phyloP scores from a whole-genome alignment of 169 alveolate genomes.

The Neospora caninum region DNA sequence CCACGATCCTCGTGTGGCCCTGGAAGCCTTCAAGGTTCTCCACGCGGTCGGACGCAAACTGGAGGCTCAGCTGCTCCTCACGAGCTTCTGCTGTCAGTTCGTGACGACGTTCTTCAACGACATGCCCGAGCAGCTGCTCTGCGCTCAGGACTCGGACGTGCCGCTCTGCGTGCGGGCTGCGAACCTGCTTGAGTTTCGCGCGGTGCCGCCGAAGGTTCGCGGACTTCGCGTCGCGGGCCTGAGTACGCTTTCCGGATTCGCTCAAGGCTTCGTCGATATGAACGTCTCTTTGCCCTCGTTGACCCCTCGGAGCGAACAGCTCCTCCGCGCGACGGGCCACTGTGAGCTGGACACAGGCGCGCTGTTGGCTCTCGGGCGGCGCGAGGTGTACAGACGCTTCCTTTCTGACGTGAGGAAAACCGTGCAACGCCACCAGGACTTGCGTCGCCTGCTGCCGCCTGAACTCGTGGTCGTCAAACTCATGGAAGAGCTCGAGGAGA shows the following conservation, averaged over 20 bases:
- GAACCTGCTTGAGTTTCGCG: constrained; percentile 14
- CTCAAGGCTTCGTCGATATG: background rate
- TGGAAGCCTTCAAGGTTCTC: constrained; percentile 69
- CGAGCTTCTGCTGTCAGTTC: constrained; percentile 28
- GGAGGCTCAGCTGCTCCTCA: constrained; percentile 60
- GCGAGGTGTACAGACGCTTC: background rate
- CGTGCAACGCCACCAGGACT: background rate
- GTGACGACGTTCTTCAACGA: constrained; percentile 18
- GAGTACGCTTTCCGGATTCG: background rate
- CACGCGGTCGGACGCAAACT: constrained; percentile 64
- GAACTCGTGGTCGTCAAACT: background rate
- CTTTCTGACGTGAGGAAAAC: background rate
- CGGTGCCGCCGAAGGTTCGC: background rate
- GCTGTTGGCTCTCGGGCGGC: background rate
- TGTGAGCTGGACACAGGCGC: background rate
- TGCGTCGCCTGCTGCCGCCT: background rate
- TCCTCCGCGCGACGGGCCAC: background rate
- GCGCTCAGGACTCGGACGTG: constrained; percentile 14
- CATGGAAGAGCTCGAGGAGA: background rate
- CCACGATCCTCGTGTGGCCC: constrained; percentile 67
- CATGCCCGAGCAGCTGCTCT: background rate
- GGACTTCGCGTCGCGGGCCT: background rate
- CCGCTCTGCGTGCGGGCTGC: background rate
- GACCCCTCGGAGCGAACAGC: background rate
- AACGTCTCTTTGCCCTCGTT: background rate